Evolutionary conservation across 31 red algal genomes (phyloP).

Genomic region (Odonthalia washingtoniensis): DNA sequence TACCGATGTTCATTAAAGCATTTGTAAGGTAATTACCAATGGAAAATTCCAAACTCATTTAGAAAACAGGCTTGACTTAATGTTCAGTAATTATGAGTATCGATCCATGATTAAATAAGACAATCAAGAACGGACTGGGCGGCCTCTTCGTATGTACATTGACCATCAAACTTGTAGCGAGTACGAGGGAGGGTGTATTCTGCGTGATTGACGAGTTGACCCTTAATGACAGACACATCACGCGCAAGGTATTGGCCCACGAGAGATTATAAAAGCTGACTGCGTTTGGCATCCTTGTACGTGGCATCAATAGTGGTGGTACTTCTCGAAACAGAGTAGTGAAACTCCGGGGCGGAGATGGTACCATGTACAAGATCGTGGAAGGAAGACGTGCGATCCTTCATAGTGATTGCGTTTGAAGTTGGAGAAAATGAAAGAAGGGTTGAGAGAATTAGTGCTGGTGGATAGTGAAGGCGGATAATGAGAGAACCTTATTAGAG

Average conservation of each 20-base stretch:
- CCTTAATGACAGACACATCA: constrained; percentile 88
- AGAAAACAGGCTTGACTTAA: constrained; percentile 86
- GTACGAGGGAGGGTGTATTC: constrained; percentile 98
- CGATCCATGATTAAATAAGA: too few species aligned
- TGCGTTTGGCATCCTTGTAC: constrained; percentile 73
- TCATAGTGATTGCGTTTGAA: too few species aligned
- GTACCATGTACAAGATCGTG: constrained; percentile 88
- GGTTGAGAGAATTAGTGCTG: too few species aligned
- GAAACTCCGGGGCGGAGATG: constrained; percentile 82
- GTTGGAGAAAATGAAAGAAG: too few species aligned
- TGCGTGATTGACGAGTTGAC: constrained; percentile 95
- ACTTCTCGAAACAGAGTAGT: constrained; percentile 81
- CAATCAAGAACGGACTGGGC: constrained; percentile 76
- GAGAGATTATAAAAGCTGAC: constrained; percentile 81
- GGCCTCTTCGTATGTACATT: constrained; percentile 92
- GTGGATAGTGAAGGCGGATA: too few species aligned
- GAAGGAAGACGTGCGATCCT: too few species aligned
- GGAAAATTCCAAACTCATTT: constrained; percentile 96
- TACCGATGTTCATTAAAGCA: constrained; percentile 94
- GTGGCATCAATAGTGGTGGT: constrained; percentile 79
- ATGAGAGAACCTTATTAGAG: too few species aligned
- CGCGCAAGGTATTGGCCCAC: constrained; percentile 98
- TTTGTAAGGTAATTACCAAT: constrained; percentile 96
- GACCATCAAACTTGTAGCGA: constrained; percentile 95
- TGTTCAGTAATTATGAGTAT: constrained; percentile 67